A percentile compares a stretch with the other conserved stretches of the same genome.
Evolutionary conservation across 805 yeast genomes (phyloP).

Genomic region (Yamadazyma ubonensis): DNA sequence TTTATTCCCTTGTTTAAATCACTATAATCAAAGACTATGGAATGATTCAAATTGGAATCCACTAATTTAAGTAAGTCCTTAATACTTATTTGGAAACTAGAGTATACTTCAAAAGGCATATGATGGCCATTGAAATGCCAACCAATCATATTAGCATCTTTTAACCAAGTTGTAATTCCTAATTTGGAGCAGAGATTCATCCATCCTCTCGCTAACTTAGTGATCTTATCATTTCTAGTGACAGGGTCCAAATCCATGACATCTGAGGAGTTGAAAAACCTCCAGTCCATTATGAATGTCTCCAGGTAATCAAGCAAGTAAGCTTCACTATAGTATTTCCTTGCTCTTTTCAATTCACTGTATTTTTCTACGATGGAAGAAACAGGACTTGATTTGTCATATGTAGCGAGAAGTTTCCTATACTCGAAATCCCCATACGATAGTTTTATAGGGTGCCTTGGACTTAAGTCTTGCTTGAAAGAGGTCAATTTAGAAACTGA

Average conservation of each 20-base stretch:
- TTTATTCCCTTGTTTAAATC: conserved; percentile 18
- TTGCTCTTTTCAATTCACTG: conserved; percentile 14
- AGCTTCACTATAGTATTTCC: conserved; percentile 16
- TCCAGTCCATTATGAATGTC: conserved; percentile 13
- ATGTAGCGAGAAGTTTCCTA: background rate
- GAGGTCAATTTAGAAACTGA: conserved; percentile 7
- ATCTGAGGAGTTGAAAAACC: conserved; percentile 13
- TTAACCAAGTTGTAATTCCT: conserved; percentile 38
- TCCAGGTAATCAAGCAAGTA: conserved; percentile 9
- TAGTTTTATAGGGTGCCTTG: conserved; percentile 5
- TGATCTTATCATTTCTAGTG: conserved; percentile 19
- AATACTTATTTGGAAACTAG: conserved; percentile 48
- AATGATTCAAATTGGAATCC: conserved; percentile 37
- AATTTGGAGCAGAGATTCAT: conserved; percentile 40
- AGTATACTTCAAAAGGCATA: conserved; percentile 55
- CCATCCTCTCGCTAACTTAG: conserved; percentile 45
- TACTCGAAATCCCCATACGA: conserved; percentile 12
- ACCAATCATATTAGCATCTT: conserved; percentile 37
- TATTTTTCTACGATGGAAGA: conserved; percentile 9
- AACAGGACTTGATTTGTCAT: conserved; percentile 5
- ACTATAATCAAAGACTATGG: conserved; percentile 36
- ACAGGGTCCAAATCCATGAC: conserved; percentile 7
- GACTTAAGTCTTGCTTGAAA: conserved; percentile 6
- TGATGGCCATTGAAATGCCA: conserved; percentile 52
- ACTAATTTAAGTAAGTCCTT: conserved; percentile 44